A percentile compares a stretch with the other conserved stretches of the same genome.
Evolutionary conservation across 805 yeast species (phyloP).

Genomic region (Candida hungchunana): DNA sequence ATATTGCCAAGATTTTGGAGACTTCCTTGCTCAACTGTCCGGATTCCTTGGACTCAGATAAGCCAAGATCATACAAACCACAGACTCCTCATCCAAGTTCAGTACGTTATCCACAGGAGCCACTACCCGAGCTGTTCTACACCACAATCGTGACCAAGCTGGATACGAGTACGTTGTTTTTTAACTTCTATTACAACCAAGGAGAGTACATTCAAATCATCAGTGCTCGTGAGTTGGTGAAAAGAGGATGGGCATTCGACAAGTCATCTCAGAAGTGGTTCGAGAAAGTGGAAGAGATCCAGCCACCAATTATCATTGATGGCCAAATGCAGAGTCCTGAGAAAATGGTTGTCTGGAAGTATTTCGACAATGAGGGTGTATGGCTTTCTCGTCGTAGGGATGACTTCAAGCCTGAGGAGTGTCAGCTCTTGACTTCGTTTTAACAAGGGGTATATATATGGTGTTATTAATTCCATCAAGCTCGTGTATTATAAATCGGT

Average conservation of each 20-base stretch:
- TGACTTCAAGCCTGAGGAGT: constrained; percentile 40
- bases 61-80: constrained; percentile 67
- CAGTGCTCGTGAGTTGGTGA: constrained; percentile 75
- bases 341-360: constrained; percentile 57
- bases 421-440: constrained; percentile 18
- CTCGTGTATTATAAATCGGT: too few relatives aligned
- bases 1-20: constrained; percentile 59
- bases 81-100: constrained; percentile 85
- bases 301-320: constrained; percentile 19
- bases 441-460: not conserved
- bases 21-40: constrained; percentile 85
- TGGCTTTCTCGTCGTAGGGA: constrained; percentile 62
- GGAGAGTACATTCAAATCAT: constrained; percentile 67
- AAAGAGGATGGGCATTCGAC: constrained; percentile 82
- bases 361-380: constrained; percentile 76
- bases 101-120: constrained; percentile 84
- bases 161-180: constrained; percentile 84
- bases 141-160: constrained; percentile 61
- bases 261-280: constrained; percentile 77
- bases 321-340: constrained; percentile 35
- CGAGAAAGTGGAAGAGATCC: constrained; percentile 50
- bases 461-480: too few relatives aligned
- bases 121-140: constrained; percentile 48
- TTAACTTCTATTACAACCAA: constrained; percentile 81
- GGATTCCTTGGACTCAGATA: constrained; percentile 87